Base-by-base conservation (phyloP, 805 yeast species). In the Ogataea saltuana region DNA sequence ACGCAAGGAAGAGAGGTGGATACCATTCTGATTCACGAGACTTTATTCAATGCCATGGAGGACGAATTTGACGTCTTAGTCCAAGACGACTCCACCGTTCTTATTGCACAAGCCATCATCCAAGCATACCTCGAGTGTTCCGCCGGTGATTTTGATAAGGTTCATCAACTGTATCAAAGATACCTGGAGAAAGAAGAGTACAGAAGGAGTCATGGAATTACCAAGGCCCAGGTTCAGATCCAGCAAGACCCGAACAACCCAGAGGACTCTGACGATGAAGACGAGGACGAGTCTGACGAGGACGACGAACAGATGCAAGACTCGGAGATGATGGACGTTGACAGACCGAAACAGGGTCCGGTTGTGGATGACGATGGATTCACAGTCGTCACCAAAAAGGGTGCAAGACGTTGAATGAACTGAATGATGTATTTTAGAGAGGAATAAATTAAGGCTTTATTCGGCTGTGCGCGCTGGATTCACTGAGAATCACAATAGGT, bases 281-380 rank as follows among this genome's bases (percentile, higher is more conserved):
- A 64, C 1, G 77, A 69, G 0, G 76, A 70, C 4, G 78, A 67
- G 1, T 71, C 61, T 4, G 64, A 58, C 9, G 68, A 58, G 32
- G 74, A 64, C 5, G 69, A 63, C n/a, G n/a, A n/a, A n/a, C n/a
- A n/a, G n/a, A n/a, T n/a, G n/a, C n/a, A n/a, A n/a, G n/a, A n/a
- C n/a, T n/a, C n/a, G 27, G 72, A 68, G 29, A 54, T 50, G 54
- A 65, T 63, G 59, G 73, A 58, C 21, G 72, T 39, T 15, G 46
- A 40, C n/a, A n/a, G n/a, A n/a, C n/a, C n/a, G n/a, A n/a, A n/a
- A n/a, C n/a, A n/a, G n/a, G n/a, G n/a, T n/a, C 95, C 96, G 2
- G 60, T 85, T 8, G 74, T 91, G 7, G 98, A 91, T 60, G 98
- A 91, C 25, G 98, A 91, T 60, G 99, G 98, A 1, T 91, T 91